A percentile compares a stretch with the other conserved stretches of the same genome.
phyloP scores from a whole-genome alignment of 148 eudicot genomes.

The Camellia granthamiana region DNA sequence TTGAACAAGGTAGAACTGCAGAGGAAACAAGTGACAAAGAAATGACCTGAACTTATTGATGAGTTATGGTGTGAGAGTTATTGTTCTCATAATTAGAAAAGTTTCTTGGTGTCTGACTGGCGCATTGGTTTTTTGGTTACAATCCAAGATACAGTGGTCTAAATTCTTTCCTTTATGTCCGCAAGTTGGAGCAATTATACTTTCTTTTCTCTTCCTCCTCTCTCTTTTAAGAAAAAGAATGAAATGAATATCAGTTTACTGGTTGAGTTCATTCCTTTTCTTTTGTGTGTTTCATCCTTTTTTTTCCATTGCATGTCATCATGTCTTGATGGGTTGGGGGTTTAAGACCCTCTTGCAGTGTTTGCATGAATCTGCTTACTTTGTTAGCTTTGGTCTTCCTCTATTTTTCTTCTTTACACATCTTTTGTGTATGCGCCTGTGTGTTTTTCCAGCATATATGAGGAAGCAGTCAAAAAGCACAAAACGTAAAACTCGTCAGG shows the following conservation, averaged over 20 bases:
- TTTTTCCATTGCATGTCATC: not conserved
- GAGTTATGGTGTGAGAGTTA: not conserved
- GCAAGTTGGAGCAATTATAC: not conserved
- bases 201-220: too few relatives aligned
- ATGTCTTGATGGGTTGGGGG: not conserved
- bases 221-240: not conserved
- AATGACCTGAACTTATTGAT: not conserved
- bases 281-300: not conserved
- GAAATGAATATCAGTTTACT: not conserved
- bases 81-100: not conserved
- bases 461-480: conserved; percentile 72
- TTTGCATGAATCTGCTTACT: not conserved
- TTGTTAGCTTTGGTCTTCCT: not conserved
- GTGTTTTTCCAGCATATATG: conserved; percentile 45
- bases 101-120: not conserved
- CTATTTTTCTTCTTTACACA: not conserved
- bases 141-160: conserved; percentile 10
- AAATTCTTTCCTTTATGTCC: not conserved
- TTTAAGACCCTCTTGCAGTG: not conserved
- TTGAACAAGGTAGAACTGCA: not conserved
- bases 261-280: not conserved
- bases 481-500: conserved; percentile 97
- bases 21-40: not conserved
- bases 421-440: not conserved
- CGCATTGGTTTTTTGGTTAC: not conserved